Evolutionary conservation across 805 yeast genomes (phyloP), one percentile per base, ranked within the genome.

Genomic region (Saitoella complicata): DNA sequence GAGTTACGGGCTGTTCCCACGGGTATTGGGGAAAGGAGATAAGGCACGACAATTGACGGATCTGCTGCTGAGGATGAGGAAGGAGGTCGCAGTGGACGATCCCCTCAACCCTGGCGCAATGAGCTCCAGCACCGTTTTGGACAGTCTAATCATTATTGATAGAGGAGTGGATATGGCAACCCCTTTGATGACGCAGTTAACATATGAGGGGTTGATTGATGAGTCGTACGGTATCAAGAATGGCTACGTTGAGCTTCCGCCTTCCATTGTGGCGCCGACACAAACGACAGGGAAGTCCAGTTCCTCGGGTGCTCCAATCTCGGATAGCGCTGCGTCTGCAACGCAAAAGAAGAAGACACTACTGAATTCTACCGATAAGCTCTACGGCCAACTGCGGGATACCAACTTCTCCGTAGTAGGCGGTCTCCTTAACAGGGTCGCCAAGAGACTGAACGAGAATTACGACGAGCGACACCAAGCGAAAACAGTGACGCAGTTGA

Each of bases 371-470:
- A 37, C 64, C 35, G 84, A 78, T 51, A 63, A 67, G 7, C 63
- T 78, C 5, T 73, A 66, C 52, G 63, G 62, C 2, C 59, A 68
- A 5, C 65, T 87, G 10, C 73, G 76, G 49, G 73, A 75, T 55
- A 61, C 76, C 45, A 86, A 86, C 50, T 87, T 91, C 59, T 80
- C 87, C 1, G 70, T 76, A 30, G 78, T 87, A 34, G 96, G 96
- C 1, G 70, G 74, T 5, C 68, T 69, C 30, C 67, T 91, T 39
- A 87, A 85, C 58, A 58, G 65, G 30, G 65, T 76, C 46, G 96
- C 96, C 0, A 77, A 74, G 50, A 63, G 68, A 40, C 63, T 91
- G 39, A 93, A 85, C 58, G 63, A 65, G 4, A 78, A 78, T 54
- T 83, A 76, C 56, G 84, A 78, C 44, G 66, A 65, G 43, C 65